Evolutionary conservation across 371 early-diverging fungal species (phyloP).

Genomic region (Lichtheimia corymbifera): DNA sequence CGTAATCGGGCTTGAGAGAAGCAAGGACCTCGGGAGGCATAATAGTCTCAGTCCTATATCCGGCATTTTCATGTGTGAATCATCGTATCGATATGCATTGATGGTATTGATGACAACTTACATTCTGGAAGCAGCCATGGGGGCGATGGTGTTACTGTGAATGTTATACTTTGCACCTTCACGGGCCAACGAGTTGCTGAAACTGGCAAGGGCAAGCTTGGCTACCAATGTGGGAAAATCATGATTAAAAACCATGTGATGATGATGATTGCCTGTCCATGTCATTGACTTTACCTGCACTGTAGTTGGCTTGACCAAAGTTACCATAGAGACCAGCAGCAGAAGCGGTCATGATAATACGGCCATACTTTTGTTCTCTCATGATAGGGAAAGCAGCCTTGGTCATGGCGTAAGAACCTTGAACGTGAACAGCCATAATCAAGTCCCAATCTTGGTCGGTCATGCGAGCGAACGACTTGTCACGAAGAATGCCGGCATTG

Average conservation of each 20-base stretch:
- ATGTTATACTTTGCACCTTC: constrained; percentile 96
- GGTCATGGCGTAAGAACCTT: constrained; percentile 93
- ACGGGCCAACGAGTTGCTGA: constrained; percentile 88
- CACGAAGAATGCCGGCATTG: constrained; percentile 97
- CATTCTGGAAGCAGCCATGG: constrained; percentile 97
- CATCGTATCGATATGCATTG: background rate
- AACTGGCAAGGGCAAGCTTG: constrained; percentile 91
- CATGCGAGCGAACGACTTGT: constrained; percentile 94
- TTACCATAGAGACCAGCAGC: constrained; percentile 98
- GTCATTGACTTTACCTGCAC: constrained; percentile 48
- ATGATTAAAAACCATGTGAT: constrained; percentile 4
- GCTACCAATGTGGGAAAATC: constrained; percentile 48
- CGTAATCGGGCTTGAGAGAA: constrained; percentile 93
- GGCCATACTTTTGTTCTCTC: constrained; percentile 93
- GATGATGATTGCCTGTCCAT: constrained; percentile 3
- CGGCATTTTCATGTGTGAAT: background rate
- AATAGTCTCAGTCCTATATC: constrained; percentile 78
- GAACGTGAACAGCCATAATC: constrained; percentile 90
- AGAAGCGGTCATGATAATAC: constrained; percentile 82
- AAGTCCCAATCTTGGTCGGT: constrained; percentile 96
- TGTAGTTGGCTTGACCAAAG: constrained; percentile 98
- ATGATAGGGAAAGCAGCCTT: constrained; percentile 97
- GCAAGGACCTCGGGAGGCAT: constrained; percentile 93
- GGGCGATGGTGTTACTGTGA: constrained; percentile 92
- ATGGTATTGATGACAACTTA: constrained; percentile 18